Evolutionary conservation across 495 filamentous ascomycete genomes (phyloP).

Genomic region (Aspergillus indologenus): DNA sequence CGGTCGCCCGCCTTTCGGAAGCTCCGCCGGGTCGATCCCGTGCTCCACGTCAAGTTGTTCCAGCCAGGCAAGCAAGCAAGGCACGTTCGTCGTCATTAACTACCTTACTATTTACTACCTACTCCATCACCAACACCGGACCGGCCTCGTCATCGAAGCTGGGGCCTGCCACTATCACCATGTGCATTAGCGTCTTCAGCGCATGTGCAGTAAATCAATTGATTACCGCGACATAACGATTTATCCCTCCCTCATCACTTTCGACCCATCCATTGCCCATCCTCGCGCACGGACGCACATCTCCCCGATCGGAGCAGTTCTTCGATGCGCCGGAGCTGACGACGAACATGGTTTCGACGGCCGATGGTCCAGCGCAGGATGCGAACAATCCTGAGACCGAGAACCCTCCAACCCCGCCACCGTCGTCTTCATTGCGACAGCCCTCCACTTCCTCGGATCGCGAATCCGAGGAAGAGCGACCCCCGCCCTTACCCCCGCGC

Average conservation of each 20-base stretch:
- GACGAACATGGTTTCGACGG: slow-evolving; percentile 17
- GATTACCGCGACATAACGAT: background rate
- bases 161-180: background rate
- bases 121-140: too few relatives aligned
- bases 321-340: slow-evolving; percentile 14
- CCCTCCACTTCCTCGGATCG: slow-evolving; percentile 7
- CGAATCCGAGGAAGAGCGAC: slow-evolving; percentile 39
- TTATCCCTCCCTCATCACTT: background rate
- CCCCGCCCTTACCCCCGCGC: slow-evolving; percentile 69
- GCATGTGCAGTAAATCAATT: background rate
- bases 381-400: background rate
- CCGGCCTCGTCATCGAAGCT: background rate
- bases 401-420: background rate
- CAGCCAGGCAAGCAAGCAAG: background rate
- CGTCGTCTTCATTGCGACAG: slow-evolving; percentile 5
- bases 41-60: background rate
- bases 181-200: background rate
- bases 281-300: background rate
- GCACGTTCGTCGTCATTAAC: background rate
- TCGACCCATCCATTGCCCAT: background rate
- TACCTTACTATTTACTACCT: background rate
- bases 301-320: background rate
- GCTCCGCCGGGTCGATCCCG: slow-evolving; percentile 3
- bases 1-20: slow-evolving; percentile 13
- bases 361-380: slow-evolving; percentile 6